Conservation (phyloP, 148 eudicot genomes). For the Rhododendron mucronatum region DNA sequence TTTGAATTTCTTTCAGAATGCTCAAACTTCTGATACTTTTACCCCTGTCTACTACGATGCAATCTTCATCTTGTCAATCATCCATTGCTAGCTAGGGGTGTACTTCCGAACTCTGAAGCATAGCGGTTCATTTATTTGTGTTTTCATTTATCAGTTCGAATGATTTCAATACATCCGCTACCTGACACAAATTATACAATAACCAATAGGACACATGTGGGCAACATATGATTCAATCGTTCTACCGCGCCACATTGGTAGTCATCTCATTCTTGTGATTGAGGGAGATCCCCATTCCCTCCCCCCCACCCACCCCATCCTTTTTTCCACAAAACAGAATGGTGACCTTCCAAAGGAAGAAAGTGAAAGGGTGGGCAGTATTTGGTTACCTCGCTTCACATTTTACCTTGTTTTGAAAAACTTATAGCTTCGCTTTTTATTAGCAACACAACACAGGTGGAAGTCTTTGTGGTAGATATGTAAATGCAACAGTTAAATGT, state of each 20-base stretch:
- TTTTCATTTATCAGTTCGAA: background rate
- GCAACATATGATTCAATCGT: background rate
- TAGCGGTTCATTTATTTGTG: background rate
- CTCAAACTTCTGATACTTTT: background rate
- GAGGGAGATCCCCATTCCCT: background rate
- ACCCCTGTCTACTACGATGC: background rate
- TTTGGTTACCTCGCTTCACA: background rate
- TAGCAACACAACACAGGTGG: background rate
- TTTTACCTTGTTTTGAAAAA: background rate
- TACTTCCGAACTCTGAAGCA: background rate
- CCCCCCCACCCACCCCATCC: no score
- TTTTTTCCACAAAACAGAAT: background rate
- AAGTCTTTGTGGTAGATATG: background rate
- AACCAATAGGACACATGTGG: background rate
- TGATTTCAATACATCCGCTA: background rate
- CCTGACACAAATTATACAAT: background rate
- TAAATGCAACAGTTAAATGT: background rate
- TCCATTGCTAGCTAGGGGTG: background rate
- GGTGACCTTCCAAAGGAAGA: no score
- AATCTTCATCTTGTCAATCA: background rate
- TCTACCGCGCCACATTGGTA: background rate
- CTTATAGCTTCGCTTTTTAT: background rate
- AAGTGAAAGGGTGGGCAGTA: no score
- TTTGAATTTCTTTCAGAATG: background rate
- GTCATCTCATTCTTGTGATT: background rate